Conservation (phyloP, 176 grass and related monocot genomes). For the Phoenix roebelenii region DNA sequence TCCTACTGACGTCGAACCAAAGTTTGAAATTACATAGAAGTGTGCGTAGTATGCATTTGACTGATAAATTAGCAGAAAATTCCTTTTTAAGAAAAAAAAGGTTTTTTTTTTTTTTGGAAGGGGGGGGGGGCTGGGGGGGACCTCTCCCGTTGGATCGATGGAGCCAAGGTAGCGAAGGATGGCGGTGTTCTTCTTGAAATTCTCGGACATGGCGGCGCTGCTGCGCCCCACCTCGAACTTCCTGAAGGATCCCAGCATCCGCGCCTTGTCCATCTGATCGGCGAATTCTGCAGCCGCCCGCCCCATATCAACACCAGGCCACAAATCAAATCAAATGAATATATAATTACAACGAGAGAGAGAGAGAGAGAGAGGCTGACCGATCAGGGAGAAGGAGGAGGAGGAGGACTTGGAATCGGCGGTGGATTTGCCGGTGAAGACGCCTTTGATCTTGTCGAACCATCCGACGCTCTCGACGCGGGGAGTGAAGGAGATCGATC, state of each 20-base stretch:
- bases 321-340: background rate
- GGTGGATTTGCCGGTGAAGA: slow-evolving; percentile 56
- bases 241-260: slow-evolving; percentile 66
- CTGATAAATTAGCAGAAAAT: too few relatives aligned
- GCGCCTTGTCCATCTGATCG: slow-evolving; percentile 70
- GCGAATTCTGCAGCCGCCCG: slow-evolving; percentile 52
- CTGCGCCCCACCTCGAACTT: slow-evolving; percentile 60
- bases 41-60: too few relatives aligned
- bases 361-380: slow-evolving; percentile 19
- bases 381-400: slow-evolving; percentile 51
- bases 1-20: too few relatives aligned
- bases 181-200: slow-evolving; percentile 62
- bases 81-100: too few relatives aligned
- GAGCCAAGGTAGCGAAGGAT: slow-evolving; percentile 61
- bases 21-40: too few relatives aligned
- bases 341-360: background rate
- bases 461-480: slow-evolving; percentile 61
- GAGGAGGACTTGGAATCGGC: slow-evolving; percentile 2
- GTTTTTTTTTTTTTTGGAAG: too few relatives aligned
- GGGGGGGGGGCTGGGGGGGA: background rate
- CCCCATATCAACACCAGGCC: background rate
- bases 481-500: slow-evolving; percentile 63
- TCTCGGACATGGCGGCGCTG: slow-evolving; percentile 43
- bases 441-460: slow-evolving; percentile 91
- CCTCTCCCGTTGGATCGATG: slow-evolving; percentile 61